Conservation (phyloP, 2,329 filamentous ascomycete species). For the Ascocoryne sarcoides region DNA sequence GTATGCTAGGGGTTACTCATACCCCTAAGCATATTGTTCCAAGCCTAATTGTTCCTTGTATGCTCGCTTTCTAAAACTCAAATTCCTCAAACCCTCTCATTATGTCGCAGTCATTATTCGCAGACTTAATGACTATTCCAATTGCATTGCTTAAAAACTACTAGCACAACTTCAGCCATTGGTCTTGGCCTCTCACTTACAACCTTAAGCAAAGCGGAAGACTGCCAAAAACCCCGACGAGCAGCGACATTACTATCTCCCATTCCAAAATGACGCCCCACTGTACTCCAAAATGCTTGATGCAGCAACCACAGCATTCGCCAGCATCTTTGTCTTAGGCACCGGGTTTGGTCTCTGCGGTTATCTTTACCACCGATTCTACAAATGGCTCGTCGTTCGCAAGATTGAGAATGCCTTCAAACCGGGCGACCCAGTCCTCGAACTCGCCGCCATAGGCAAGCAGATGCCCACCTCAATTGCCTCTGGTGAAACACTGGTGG, state of each 20-base stretch:
- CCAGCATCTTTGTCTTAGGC: constrained; percentile 64
- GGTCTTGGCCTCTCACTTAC: too few species aligned
- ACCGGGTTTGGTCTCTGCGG: constrained; percentile 57
- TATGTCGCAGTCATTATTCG: too few species aligned
- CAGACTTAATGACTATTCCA: too few species aligned
- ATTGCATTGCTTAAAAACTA: too few species aligned
- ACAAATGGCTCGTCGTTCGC: constrained; percentile 82
- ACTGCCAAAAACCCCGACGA: neutral
- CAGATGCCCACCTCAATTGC: constrained; percentile 37
- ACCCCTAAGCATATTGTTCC: too few species aligned
- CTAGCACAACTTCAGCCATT: too few species aligned
- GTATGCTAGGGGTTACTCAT: too few species aligned
- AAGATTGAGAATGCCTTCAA: constrained; percentile 92
- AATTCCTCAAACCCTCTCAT: too few species aligned
- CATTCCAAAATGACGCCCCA: constrained; percentile 12
- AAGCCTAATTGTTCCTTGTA: too few species aligned
- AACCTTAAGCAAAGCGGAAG: neutral
- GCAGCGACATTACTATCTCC: too few species aligned
- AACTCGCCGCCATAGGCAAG: constrained; percentile 61
- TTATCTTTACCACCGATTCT: constrained; percentile 71
- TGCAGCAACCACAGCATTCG: constrained; percentile 65
- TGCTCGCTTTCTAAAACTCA: too few species aligned
- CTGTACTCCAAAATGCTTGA: constrained; percentile 56
- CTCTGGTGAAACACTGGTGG: constrained; percentile 29
- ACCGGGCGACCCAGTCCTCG: constrained; percentile 83